Base-by-base conservation (phyloP, 257 asterid species). In the Coffea canephora region DNA sequence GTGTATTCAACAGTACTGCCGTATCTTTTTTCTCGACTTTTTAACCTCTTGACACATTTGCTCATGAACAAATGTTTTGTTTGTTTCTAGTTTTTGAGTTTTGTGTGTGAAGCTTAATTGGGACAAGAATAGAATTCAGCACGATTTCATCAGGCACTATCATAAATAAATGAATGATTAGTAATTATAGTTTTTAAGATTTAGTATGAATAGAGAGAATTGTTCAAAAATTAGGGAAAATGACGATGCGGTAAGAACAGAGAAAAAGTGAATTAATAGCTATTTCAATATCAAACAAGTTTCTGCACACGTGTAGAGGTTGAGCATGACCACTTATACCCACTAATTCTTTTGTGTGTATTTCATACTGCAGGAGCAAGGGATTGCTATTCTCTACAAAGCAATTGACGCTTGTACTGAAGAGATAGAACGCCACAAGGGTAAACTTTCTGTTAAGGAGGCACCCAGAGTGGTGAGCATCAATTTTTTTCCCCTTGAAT, bases 361-460 rank as follows among this genome's bases (percentile, higher is more conserved):
- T 19, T 75, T 46, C 34, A 46, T 77, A 45, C 77, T 80, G 76
- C 91, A 96, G 99, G 99, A 94, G 82, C 99, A 94, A 96, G 99
- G 98, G 50, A 92, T 96, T 71, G 81, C 92, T 70, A 27, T 91
- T 77, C 98, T 94, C 73, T 82, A 75, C 79, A 88, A 90, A 86
- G 99, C 99, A 65, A 96, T 96, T 84, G 91, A 87, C 87, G 95
- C 97, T 21, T 94, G 99, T 91, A 83, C 87, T 1, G 91, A 77
- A 81, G 98, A 91, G 86, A 90, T 95, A 71, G 97, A 92, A 80
- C 89, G 78, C 23, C 93, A 90, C 79, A 92, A 90, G 78, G 99
- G 99, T 83, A 95, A 93, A 83, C 97, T 95, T 82, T 80, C 90
- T 66, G 93, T 95, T 75, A 95, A 93, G 87, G 98, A 93, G 81